phyloP scores from a whole-genome alignment of 2,329 filamentous ascomycete genomes.

The Paecilomyces dactylethromorphus region DNA sequence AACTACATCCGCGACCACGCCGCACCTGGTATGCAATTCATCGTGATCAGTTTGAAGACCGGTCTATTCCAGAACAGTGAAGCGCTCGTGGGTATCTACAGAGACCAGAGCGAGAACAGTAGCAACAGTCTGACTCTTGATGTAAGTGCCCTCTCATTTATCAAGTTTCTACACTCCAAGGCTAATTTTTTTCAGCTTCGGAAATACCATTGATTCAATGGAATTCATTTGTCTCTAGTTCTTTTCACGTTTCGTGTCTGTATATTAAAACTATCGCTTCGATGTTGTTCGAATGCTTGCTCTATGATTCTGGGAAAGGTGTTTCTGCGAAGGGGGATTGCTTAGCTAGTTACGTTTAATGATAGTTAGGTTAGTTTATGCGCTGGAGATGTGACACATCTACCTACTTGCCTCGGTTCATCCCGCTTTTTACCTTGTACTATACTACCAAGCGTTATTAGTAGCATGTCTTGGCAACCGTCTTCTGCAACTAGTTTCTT shows the following conservation, averaged over 20 bases:
- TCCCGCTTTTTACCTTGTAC: neutral
- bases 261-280: slow-evolving; percentile 14
- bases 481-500: neutral
- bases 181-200: slow-evolving; percentile 21
- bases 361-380: neutral
- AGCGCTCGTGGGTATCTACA: slow-evolving; percentile 89
- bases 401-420: neutral
- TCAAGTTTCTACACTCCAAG: neutral
- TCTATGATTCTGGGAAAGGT: neutral
- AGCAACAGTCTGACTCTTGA: slow-evolving; percentile 88
- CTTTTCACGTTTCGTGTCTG: slow-evolving; percentile 9
- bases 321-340: neutral
- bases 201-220: slow-evolving; percentile 23
- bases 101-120: slow-evolving; percentile 89
- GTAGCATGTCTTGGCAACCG: no score
- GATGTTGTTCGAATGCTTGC: neutral
- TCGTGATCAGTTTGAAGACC: slow-evolving; percentile 94
- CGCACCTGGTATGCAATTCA: slow-evolving; percentile 96
- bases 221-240: slow-evolving; percentile 6
- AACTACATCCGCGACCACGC: slow-evolving; percentile 94
- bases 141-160: slow-evolving; percentile 55
- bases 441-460: no score
- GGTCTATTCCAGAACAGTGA: slow-evolving; percentile 95
- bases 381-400: neutral
- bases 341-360: neutral